phyloP scores from a whole-genome alignment of 257 asterid genomes.

The Haberlea rhodopensis region DNA sequence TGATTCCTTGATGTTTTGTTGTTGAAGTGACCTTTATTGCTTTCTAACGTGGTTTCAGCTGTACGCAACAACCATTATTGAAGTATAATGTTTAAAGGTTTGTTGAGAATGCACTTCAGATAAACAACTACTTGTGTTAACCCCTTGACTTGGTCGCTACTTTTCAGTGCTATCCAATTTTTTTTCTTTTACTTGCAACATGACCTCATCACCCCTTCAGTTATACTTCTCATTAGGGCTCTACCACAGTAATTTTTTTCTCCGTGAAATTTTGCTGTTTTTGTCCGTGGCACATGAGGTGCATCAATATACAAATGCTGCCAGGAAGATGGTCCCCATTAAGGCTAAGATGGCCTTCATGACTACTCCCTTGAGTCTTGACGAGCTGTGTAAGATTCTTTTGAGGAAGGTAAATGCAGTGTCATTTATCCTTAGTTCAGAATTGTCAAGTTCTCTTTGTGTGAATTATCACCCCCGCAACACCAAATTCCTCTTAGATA shows the following conservation, averaged over 20 bases:
- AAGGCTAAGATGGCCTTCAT: constrained; percentile 76
- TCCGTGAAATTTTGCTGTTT: constrained; percentile 59
- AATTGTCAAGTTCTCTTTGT: constrained; percentile 57
- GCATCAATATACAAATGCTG: constrained; percentile 75
- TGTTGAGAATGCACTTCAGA: constrained; percentile 60
- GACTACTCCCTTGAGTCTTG: constrained; percentile 46
- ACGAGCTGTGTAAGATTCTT: constrained; percentile 76
- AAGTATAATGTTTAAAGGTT: constrained; percentile 63
- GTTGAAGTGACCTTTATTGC: constrained; percentile 43
- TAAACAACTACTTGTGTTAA: constrained; percentile 43
- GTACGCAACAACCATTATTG: constrained; percentile 58
- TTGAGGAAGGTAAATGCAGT: constrained; percentile 80
- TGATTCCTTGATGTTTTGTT: constrained; percentile 37
- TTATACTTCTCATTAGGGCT: constrained; percentile 56
- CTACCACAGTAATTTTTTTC: constrained; percentile 58
- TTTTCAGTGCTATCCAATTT: constrained; percentile 36
- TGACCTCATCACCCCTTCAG: constrained; percentile 44
- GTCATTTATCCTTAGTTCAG: constrained; percentile 47
- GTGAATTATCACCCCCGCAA: constrained; percentile 48
- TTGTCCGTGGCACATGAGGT: constrained; percentile 81
- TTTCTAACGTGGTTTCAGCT: constrained; percentile 65
- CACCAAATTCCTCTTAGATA: constrained; percentile 36
- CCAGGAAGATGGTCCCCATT: constrained; percentile 68
- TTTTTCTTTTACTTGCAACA: constrained; percentile 39
- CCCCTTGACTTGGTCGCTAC: constrained; percentile 43